Base-by-base conservation (phyloP, 2,329 filamentous ascomycete species). In the Ophiostoma australiae region DNA sequence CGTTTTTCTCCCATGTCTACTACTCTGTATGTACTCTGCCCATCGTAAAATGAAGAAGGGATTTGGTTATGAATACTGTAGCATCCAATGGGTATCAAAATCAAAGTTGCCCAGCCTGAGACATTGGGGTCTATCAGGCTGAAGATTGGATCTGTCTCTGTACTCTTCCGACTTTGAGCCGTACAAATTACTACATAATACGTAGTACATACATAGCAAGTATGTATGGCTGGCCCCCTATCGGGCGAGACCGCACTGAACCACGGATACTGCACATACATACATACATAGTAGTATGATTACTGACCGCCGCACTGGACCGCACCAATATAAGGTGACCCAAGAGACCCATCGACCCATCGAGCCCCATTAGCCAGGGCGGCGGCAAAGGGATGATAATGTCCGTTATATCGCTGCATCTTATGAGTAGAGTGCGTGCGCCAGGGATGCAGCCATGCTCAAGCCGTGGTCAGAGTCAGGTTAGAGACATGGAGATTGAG, bases 51-150 rank as follows among this genome's bases (percentile, higher is more conserved):
- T 15, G 52, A 58, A 58, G 23, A 27, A 58, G 52, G 11, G n/a
- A 58, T 27, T 4, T 20, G 44, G 27, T 31, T 31, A 31, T 31
- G 27, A 31, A 31, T 31, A 31, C 27, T 31, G 27, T 31, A 3
- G 27, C 3, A 31, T 31, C 27, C 1, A 1, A 41, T 5, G 20
- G 20, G 17, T 20, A 48, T n/a, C 44, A 48, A 20, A 48, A 48
- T n/a, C 44, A 48, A 6, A 48, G 17, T 7, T 48, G 7, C 37
- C 37, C 44, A 44, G 44, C 8, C 4, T 31, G 52, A 58, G 52
- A 58, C 52, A 58, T 58, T 58, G 52, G 23, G 52, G 52, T 58
- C 52, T 58, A 58, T 27, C 52, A 27, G 52, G 52, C 52, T 58
- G 52, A 15, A 27, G 52, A 58, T 15, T 58, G 52, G 23, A 5